phyloP scores from a whole-genome alignment of 148 eudicot genomes.

The Fagopyrum esculentum region DNA sequence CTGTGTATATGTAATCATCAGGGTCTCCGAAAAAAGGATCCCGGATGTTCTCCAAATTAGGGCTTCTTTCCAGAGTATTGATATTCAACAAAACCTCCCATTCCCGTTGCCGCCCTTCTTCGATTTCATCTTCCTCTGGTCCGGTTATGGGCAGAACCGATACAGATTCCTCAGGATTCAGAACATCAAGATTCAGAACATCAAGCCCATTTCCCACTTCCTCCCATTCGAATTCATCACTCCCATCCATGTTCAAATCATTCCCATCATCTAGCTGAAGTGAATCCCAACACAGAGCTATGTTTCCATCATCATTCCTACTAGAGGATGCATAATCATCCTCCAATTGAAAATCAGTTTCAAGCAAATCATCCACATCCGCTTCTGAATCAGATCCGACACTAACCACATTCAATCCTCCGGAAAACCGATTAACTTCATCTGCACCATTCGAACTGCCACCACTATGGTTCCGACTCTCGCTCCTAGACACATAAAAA shows the following conservation, averaged over 20 bases:
- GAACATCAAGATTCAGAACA: constrained; percentile 34
- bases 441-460: constrained; percentile 19
- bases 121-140: constrained; percentile 23
- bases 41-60: constrained; percentile 18
- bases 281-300: constrained; percentile 12
- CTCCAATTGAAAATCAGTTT: constrained; percentile 25
- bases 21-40: constrained; percentile 22
- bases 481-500: constrained; percentile 37
- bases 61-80: constrained; percentile 22
- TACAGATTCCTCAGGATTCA: constrained; percentile 31
- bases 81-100: constrained; percentile 43
- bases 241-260: constrained; percentile 14
- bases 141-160: constrained; percentile 22
- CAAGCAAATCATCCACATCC: constrained; percentile 20
- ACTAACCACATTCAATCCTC: constrained; percentile 28
- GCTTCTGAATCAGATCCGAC: constrained; percentile 31
- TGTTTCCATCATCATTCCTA: constrained; percentile 28
- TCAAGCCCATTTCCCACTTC: constrained; percentile 47
- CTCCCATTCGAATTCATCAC: constrained; percentile 64
- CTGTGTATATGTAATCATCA: constrained; percentile 27
- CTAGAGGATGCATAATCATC: constrained; percentile 3
- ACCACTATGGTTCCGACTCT: constrained; percentile 12
- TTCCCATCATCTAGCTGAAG: constrained; percentile 15
- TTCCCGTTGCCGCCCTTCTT: constrained; percentile 20
- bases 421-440: constrained; percentile 8